Percentiles rank a stretch among this genome's conserved stretches.
These are phyloP conservation scores for Ophiostoma ulmi DNA, from an alignment of 2,329 filamentous ascomycete genomes.

Conservation along the genomic window DNA sequence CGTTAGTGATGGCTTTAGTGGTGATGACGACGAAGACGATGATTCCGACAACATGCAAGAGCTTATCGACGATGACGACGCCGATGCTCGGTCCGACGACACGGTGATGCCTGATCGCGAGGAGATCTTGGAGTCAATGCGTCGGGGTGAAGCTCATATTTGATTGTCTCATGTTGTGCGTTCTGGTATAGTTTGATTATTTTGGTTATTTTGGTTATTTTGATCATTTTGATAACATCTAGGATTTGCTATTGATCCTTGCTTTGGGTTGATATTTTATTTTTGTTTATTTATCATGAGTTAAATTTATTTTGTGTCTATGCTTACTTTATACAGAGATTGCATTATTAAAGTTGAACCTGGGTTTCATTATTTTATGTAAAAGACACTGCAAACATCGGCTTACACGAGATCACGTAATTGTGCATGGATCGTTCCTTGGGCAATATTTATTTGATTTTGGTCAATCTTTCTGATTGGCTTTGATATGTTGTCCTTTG, in stretches of 20 bases:
- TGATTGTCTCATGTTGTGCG: neutral
- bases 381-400: too few species aligned
- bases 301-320: too few species aligned
- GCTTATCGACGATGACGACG: slow-evolving; percentile 27
- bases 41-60: slow-evolving; percentile 17
- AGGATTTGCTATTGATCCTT: too few species aligned
- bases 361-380: too few species aligned
- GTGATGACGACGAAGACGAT: neutral
- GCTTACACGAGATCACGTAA: neutral
- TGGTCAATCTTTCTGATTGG: neutral
- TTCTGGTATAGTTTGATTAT: too few species aligned
- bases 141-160: neutral
- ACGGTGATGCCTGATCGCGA: slow-evolving; percentile 28
- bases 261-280: too few species aligned
- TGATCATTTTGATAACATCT: neutral
- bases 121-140: slow-evolving; percentile 23
- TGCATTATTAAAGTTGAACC: too few species aligned
- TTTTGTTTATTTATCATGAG: too few species aligned
- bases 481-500: neutral
- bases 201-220: neutral
- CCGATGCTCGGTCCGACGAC: slow-evolving; percentile 22
- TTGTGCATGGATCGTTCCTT: neutral
- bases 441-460: neutral
- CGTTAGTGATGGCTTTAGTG: neutral
- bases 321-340: too few species aligned